phyloP scores from a whole-genome alignment of 352 stramenopile genomes.

The Globisporangium paddicum region DNA sequence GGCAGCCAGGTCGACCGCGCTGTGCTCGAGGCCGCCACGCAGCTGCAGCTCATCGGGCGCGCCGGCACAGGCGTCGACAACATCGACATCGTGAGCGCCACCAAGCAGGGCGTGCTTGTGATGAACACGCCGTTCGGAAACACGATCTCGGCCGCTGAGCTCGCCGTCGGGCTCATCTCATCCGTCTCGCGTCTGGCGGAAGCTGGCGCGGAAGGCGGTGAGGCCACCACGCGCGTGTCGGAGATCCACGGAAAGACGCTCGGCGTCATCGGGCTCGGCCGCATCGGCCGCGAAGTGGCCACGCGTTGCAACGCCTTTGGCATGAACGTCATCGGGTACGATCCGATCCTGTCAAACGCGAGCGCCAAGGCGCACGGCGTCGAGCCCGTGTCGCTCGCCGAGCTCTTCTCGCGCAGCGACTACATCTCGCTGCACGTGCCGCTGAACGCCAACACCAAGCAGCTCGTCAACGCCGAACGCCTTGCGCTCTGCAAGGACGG shows the following conservation, averaged over 20 bases:
- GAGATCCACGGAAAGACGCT: constrained; percentile 90
- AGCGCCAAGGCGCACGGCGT: constrained; percentile 77
- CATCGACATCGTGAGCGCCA: constrained; percentile 90
- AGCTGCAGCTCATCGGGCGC: constrained; percentile 83
- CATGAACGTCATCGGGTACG: constrained; percentile 94
- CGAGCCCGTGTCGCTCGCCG: constrained; percentile 76
- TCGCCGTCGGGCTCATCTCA: constrained; percentile 91
- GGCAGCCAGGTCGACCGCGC: constrained; percentile 72
- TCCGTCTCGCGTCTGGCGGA: constrained; percentile 43
- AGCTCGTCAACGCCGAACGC: constrained; percentile 84
- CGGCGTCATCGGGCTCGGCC: constrained; percentile 92
- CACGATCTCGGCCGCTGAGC: constrained; percentile 93
- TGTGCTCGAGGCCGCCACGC: constrained; percentile 52
- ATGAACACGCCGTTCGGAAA: constrained; percentile 96
- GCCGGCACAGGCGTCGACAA: constrained; percentile 92
- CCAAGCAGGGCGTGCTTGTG: constrained; percentile 91
- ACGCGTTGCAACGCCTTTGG: constrained; percentile 90
- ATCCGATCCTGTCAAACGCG: constrained; percentile 88
- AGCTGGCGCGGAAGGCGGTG: not conserved
- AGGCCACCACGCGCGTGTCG: constrained; percentile 33
- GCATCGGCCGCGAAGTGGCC: constrained; percentile 94
- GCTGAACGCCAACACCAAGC: constrained; percentile 92
- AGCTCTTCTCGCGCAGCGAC: constrained; percentile 91
- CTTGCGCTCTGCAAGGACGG: constrained; percentile 90
- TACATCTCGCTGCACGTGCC: constrained; percentile 97